Percentiles rank a stretch among this genome's conserved stretches.
Evolutionary conservation across 305 asterid genomes (phyloP).

Genomic region (Fraxinus greggii): DNA sequence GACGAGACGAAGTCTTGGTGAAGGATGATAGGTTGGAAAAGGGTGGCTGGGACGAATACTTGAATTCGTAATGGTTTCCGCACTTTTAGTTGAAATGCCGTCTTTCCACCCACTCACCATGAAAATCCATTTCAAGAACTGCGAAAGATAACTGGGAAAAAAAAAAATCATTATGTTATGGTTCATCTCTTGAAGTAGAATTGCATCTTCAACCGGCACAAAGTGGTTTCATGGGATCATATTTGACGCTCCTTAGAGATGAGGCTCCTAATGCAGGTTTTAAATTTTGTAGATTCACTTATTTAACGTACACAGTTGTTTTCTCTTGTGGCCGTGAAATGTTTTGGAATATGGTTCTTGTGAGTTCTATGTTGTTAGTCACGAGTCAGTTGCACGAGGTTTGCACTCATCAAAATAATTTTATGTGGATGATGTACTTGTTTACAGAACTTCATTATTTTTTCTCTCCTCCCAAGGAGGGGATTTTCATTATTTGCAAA

Average conservation of each 20-base stretch:
- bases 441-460: background rate
- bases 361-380: background rate
- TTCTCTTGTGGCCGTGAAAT: background rate
- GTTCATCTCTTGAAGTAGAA: background rate
- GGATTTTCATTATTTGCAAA: background rate
- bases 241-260: background rate
- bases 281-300: background rate
- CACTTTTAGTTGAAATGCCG: background rate
- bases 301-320: background rate
- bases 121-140: background rate
- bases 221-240: background rate
- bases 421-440: background rate
- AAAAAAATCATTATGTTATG: background rate
- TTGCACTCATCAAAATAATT: background rate
- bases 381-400: background rate
- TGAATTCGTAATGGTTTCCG: slow-evolving; percentile 37
- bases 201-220: background rate
- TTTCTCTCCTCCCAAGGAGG: background rate
- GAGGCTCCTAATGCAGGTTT: background rate
- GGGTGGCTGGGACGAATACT: slow-evolving; percentile 79
- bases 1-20: slow-evolving; percentile 73
- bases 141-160: background rate
- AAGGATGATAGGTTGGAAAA: slow-evolving; percentile 69
- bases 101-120: background rate
- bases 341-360: background rate